Conservation (phyloP, 495 filamentous ascomycete species). For the Penicillium coffeae region DNA sequence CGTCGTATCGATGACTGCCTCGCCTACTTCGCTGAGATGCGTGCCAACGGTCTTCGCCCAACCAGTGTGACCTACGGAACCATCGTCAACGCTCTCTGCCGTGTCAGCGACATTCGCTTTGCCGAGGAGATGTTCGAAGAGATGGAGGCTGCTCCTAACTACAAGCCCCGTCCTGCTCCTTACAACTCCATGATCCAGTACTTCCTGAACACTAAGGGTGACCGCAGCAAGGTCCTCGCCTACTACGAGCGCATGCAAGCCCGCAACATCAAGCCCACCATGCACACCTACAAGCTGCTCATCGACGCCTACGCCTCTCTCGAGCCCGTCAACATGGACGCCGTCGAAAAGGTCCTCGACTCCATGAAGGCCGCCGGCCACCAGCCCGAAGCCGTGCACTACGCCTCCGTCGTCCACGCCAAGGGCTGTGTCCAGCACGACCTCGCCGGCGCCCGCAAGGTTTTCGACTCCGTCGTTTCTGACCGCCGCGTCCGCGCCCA, state of each 20-base stretch:
- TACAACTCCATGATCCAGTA: slow-evolving; percentile 99
- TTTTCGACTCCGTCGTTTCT: slow-evolving; percentile 76
- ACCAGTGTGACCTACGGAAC: slow-evolving; percentile 98
- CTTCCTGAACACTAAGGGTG: slow-evolving; percentile 95
- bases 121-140: slow-evolving; percentile 98
- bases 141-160: slow-evolving; percentile 98
- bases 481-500: slow-evolving; percentile 62
- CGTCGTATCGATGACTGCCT: slow-evolving; percentile 96
- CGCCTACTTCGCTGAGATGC: slow-evolving; percentile 97
- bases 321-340: slow-evolving; percentile 85
- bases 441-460: slow-evolving; percentile 70
- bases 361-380: slow-evolving; percentile 71
- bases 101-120: slow-evolving; percentile 95
- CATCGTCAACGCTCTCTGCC: slow-evolving; percentile 94
- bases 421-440: slow-evolving; percentile 94
- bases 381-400: slow-evolving; percentile 86
- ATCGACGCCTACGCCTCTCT: slow-evolving; percentile 94
- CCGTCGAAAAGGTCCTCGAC: slow-evolving; percentile 80
- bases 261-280: slow-evolving; percentile 83
- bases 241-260: slow-evolving; percentile 94
- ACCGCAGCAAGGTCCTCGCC: slow-evolving; percentile 86
- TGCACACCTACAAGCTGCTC: slow-evolving; percentile 96
- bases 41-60: slow-evolving; percentile 82
- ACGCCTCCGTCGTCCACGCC: slow-evolving; percentile 90
- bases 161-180: slow-evolving; percentile 92